Evolutionary conservation across 306 rosid genomes (phyloP), one percentile per base, ranked within the genome.

Genomic region (Clitoria ternatea): DNA sequence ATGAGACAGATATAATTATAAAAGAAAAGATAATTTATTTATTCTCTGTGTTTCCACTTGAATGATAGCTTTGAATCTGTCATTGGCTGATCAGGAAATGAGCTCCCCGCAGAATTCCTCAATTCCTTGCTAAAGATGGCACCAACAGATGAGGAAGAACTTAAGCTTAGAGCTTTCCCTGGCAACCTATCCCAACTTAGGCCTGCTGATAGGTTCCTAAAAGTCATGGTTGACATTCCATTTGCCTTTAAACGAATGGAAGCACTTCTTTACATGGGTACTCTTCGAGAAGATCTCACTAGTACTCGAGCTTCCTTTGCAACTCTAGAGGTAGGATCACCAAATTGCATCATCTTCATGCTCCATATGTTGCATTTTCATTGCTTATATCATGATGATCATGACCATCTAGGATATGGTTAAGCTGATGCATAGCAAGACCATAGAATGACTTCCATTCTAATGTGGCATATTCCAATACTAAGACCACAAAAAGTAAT

Each of bases 131-230:
- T 95, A 80, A 91, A 86, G 86, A 91, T 95, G 97, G 86, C 91
- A 43, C 99, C 99, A 55, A 89, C 97, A 0, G 4, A 60, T 17
- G 99, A 95, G 54, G 99, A 95, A 86, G 99, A 95, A 76, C 87
- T 87, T 61, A 95, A 89, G 82, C 97, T 95, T 66, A 87, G 96
- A 82, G 64, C 83, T 42, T 95, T 74, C 76, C 66, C 4, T 75
- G 99, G 97, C 48, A 70, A 61, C 49, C 42, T 60, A 71, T 53
- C 92, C 57, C 90, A 57, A 72, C 99, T 95, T 37, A 86, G 96
- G 29, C 92, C 90, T 10, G 99, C 99, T 45, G 99, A 95, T 37
- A 89, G 91, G 30, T 95, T 95, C 83, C 80, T 95, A 13, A 95
- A 91, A 82, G 70, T 66, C 18, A 20, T 95, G 69, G 89, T 89